Conservation (phyloP, 306 rosid genomes). For the Ochetophila trinervis region DNA sequence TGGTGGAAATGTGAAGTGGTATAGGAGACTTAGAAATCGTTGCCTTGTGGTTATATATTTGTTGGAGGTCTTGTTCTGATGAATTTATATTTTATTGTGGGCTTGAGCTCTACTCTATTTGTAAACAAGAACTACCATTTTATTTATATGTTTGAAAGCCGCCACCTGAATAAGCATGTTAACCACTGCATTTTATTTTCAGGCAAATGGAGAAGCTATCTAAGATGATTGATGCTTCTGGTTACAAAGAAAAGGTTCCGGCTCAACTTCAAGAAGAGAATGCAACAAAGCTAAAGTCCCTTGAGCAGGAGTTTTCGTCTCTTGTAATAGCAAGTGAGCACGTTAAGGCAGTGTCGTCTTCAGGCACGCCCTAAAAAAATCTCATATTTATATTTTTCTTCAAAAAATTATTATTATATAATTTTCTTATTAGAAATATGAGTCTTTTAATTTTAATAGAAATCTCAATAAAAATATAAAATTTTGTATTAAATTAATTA, state of each 20-base stretch:
- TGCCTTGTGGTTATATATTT: background rate
- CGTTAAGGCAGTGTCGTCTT: constrained; percentile 18
- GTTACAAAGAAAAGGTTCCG: constrained; percentile 78
- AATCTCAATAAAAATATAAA: no score
- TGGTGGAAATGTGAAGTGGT: no score
- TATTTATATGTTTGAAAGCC: no score
- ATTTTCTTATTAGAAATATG: no score
- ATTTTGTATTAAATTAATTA: no score
- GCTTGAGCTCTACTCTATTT: background rate
- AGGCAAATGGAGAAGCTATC: constrained; percentile 66
- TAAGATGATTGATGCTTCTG: constrained; percentile 50
- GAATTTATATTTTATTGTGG: background rate
- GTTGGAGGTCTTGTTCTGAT: background rate
- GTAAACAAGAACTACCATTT: background rate
- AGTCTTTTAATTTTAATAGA: no score
- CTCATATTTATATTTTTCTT: no score
- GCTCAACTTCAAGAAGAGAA: constrained; percentile 47
- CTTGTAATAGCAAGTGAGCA: constrained; percentile 60
- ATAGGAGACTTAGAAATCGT: background rate
- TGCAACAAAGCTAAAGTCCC: constrained; percentile 56
- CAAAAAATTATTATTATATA: no score
- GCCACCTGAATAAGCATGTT: background rate
- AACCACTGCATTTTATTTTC: background rate
- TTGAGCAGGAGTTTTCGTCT: constrained; percentile 57
- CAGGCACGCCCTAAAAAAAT: no score